These are phyloP conservation scores for Sporothrix variecibatus DNA, from an alignment of 2,329 filamentous ascomycete species.

Conservation along the genomic window DNA sequence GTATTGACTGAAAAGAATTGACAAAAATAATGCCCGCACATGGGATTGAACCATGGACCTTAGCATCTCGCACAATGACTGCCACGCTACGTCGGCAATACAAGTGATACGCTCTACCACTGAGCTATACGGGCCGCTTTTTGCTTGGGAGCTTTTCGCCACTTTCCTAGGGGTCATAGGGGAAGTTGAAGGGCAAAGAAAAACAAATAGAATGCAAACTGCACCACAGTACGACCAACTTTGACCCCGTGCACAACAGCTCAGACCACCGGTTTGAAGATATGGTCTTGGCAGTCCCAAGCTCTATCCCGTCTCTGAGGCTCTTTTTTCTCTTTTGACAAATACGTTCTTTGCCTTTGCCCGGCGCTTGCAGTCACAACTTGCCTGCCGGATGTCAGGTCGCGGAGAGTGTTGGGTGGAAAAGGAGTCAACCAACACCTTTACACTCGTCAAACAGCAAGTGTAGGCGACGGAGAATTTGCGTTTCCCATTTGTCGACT, in stretches of 20 bases:
- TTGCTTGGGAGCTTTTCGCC: background rate
- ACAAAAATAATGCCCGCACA: conserved; percentile 29
- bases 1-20: background rate
- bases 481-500: background rate
- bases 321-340: background rate
- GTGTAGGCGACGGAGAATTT: background rate
- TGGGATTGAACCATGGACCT: conserved; percentile 32
- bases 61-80: conserved; percentile 32
- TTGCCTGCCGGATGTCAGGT: background rate
- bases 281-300: background rate
- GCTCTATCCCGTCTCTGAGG: background rate
- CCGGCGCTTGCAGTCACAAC: no score
- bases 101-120: conserved; percentile 33
- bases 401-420: no score
- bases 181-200: background rate
- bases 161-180: background rate
- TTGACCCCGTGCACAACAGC: background rate
- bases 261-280: background rate
- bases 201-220: background rate
- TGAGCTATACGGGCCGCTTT: conserved; percentile 31
- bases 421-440: no score
- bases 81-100: conserved; percentile 24
- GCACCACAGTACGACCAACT: background rate
- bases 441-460: no score
- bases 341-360: no score